Percentiles rank a stretch among this genome's conserved stretches.
Conservation (phyloP, 192 early-diverging fungal species). For the Helicostylum pulchrum region DNA sequence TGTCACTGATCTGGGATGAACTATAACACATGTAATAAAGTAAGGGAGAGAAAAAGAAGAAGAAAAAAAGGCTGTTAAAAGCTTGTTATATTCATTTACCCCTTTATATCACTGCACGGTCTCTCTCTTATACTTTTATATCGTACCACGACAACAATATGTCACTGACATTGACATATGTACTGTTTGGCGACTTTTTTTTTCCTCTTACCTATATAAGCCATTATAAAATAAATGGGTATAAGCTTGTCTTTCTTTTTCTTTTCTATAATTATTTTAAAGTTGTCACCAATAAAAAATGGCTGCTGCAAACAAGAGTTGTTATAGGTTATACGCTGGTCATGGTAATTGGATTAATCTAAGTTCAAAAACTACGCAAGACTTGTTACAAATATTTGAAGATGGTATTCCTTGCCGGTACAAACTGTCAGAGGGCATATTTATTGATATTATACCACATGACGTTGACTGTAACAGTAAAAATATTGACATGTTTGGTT, state of each 20-base stretch:
- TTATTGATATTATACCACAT: slow-evolving; percentile 55
- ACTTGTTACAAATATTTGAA: slow-evolving; percentile 46
- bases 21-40: too few relatives aligned
- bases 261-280: too few relatives aligned
- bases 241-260: too few relatives aligned
- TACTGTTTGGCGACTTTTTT: neutral
- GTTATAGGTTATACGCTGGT: slow-evolving; percentile 29
- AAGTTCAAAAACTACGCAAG: slow-evolving; percentile 39
- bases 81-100: too few relatives aligned
- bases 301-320: neutral
- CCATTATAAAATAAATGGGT: too few relatives aligned
- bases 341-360: slow-evolving; percentile 32
- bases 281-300: too few relatives aligned
- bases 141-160: neutral
- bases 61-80: too few relatives aligned
- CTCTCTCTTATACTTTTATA: neutral
- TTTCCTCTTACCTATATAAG: neutral
- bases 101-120: too few relatives aligned
- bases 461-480: slow-evolving; percentile 30
- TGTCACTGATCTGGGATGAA: neutral
- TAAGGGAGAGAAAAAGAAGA: too few relatives aligned
- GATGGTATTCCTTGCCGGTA: slow-evolving; percentile 50
- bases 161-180: neutral
- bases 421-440: slow-evolving; percentile 54
- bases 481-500: slow-evolving; percentile 21